Conservation (phyloP, 2,329 filamentous ascomycete species). For the Trichothecium sympodiale region DNA sequence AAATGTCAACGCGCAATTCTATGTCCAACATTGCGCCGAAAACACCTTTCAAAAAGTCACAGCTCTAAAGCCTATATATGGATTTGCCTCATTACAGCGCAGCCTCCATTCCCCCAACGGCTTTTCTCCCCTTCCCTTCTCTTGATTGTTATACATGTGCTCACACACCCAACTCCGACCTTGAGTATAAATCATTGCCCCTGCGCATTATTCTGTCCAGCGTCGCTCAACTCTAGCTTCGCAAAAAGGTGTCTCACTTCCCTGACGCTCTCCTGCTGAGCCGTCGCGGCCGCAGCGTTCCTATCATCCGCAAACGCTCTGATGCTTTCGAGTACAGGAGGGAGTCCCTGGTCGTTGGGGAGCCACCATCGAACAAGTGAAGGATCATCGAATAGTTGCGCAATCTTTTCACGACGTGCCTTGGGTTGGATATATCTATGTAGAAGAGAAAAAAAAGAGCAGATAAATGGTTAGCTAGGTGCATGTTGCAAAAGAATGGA, state of each 20-base stretch:
- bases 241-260: constrained; percentile 68
- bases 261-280: constrained; percentile 53
- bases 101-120: too few species aligned
- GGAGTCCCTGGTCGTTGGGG: constrained; percentile 67
- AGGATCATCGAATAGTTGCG: constrained; percentile 60
- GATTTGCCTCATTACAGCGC: too few species aligned
- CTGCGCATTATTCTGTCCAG: not conserved
- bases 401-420: constrained; percentile 63
- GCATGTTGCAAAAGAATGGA: not conserved
- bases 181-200: too few species aligned
- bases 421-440: constrained; percentile 75
- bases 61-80: too few species aligned
- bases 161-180: too few species aligned
- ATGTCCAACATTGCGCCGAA: too few species aligned
- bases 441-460: too few species aligned
- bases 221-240: constrained; percentile 31
- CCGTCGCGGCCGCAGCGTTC: constrained; percentile 46
- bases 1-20: too few species aligned
- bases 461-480: not conserved
- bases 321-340: constrained; percentile 62
- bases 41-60: too few species aligned
- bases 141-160: too few species aligned
- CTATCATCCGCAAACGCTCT: constrained; percentile 74
- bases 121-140: too few species aligned
- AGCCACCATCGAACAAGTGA: constrained; percentile 81